Percentiles rank a stretch among this genome's conserved stretches.
These are phyloP conservation scores for Schizopora paradoxa DNA, from an alignment of 1,284 basidiomycete genomes.

Conservation along the genomic window DNA sequence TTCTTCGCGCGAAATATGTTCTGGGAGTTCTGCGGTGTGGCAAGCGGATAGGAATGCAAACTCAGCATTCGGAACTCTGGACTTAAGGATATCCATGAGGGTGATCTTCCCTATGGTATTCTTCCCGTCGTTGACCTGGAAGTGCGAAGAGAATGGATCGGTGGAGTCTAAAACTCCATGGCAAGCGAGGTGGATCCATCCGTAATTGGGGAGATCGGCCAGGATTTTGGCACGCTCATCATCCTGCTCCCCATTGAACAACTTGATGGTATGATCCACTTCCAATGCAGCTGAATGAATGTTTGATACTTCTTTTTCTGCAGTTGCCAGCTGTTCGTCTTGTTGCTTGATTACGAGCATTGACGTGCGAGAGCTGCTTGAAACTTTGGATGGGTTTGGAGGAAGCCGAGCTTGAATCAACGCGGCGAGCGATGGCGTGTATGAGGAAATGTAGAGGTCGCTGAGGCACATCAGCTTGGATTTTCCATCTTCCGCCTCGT, in stretches of 20 bases:
- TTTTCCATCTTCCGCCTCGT: no score
- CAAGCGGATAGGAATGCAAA: constrained; percentile 35
- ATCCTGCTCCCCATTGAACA: constrained; percentile 16
- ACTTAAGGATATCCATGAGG: constrained; percentile 27
- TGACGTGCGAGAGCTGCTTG: constrained; percentile 23
- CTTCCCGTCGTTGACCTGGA: no score
- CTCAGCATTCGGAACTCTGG: constrained; percentile 25
- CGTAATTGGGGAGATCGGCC: not conserved
- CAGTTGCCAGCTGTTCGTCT: no score
- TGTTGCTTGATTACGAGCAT: constrained; percentile 20
- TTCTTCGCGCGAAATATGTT: constrained; percentile 26
- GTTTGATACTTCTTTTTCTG: no score
- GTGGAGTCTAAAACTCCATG: no score
- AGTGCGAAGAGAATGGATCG: no score
- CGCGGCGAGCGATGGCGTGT: constrained; percentile 32
- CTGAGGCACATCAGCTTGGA: constrained; percentile 22
- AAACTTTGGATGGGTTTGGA: constrained; percentile 4
- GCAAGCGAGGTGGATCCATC: not conserved
- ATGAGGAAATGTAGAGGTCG: constrained; percentile 33
- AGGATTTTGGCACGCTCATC: constrained; percentile 8
- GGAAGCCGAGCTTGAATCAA: constrained; percentile 23
- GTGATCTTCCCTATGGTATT: no score
- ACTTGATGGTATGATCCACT: not conserved
- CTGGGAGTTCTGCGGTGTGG: constrained; percentile 19
- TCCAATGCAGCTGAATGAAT: constrained; percentile 15